Percentiles rank a stretch among this genome's conserved stretches.
phyloP scores from a whole-genome alignment of 345 rosid genomes.

The Lepidium didymum region DNA sequence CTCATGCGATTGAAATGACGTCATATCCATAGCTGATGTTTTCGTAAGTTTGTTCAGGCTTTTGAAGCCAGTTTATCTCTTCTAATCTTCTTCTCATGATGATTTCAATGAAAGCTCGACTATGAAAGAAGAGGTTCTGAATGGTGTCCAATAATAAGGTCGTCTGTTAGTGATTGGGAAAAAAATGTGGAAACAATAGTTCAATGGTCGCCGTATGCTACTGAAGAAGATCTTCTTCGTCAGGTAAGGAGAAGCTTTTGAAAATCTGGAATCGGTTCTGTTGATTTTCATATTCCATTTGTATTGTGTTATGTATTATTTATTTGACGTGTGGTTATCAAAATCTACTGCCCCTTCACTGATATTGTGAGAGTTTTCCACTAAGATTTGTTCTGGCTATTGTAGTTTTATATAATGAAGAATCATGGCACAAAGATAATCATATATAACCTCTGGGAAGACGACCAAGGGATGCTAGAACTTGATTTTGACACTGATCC shows the following conservation, averaged over 20 bases:
- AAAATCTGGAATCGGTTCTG: not conserved
- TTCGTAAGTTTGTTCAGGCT: not conserved
- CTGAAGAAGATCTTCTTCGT: conserved; percentile 62
- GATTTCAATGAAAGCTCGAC: conserved; percentile 56
- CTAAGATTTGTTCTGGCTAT: conserved; percentile 7
- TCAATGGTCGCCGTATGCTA: conserved; percentile 76
- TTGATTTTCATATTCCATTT: not conserved
- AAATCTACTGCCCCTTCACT: not conserved
- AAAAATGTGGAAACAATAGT: conserved; percentile 60
- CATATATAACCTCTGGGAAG: conserved; percentile 96
- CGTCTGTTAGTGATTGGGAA: conserved; percentile 54
- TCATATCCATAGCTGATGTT: not conserved
- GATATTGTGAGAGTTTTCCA: not conserved
- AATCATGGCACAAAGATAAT: conserved; percentile 78
- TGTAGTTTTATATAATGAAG: conserved; percentile 66
- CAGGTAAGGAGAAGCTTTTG: conserved; percentile 44
- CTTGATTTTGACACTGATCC: conserved; percentile 81
- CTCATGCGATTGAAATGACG: not conserved
- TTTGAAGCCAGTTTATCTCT: not conserved
- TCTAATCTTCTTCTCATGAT: conserved; percentile 13
- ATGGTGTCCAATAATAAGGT: conserved; percentile 53
- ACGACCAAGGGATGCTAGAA: conserved; percentile 75
- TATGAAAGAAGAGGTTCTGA: conserved; percentile 47
- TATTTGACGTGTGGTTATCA: not conserved
- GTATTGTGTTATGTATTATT: conserved; percentile 1